phyloP scores from a whole-genome alignment of 2,329 filamentous ascomycete species.

The Lecanosticta acicola region DNA sequence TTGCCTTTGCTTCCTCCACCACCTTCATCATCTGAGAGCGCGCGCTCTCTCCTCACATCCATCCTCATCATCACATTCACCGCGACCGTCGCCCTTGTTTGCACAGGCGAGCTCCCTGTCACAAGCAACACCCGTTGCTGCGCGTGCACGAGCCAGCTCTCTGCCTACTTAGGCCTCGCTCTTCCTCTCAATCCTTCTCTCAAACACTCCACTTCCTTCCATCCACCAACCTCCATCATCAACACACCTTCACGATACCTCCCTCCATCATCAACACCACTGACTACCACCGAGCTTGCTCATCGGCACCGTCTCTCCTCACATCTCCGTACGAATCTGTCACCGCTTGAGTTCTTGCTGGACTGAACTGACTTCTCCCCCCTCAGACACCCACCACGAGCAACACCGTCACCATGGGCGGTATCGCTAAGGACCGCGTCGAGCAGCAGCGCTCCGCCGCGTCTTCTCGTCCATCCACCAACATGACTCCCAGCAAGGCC shows the following conservation, averaged over 20 bases:
- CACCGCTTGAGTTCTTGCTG: no score
- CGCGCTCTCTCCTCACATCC: background rate
- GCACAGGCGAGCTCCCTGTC: background rate
- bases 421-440: constrained; percentile 16
- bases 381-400: constrained; percentile 2
- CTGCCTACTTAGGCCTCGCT: constrained; percentile 3
- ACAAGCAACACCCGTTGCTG: no score
- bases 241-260: background rate
- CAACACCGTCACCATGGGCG: constrained; percentile 11
- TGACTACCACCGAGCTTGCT: constrained; percentile 1
- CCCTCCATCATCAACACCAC: constrained; percentile 4
- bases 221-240: no score
- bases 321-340: background rate
- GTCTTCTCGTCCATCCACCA: no score
- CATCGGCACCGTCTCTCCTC: background rate
- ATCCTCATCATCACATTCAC: background rate
- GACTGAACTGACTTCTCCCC: no score
- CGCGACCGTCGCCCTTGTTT: background rate
- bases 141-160: background rate
- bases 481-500: constrained; percentile 2
- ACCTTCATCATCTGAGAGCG: constrained; percentile 1
- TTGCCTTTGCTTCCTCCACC: no score
- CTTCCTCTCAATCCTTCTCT: background rate
- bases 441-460: constrained; percentile 8
- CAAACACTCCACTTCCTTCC: background rate